Percentiles rank a stretch among this genome's conserved stretches.
Conservation (phyloP, 768 basidiomycete species). For the Collybiopsis luxurians region DNA sequence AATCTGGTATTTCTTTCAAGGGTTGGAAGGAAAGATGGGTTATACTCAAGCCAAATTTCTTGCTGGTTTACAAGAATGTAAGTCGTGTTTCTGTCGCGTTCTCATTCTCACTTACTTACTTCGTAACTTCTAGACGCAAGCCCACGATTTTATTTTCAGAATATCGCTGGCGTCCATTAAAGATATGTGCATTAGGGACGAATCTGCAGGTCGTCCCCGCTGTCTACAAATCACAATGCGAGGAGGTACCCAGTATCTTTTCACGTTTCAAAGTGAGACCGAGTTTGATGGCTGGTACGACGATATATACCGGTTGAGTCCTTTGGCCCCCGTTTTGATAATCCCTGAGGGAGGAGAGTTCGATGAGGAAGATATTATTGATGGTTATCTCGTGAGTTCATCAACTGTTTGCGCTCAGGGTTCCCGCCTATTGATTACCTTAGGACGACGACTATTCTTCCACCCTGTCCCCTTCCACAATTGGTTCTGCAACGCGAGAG, state of each 20-base stretch:
- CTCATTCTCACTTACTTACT: neutral
- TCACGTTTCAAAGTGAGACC: neutral
- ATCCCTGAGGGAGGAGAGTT: neutral
- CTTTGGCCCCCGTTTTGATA: constrained; percentile 1
- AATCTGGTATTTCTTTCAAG: constrained; percentile 16
- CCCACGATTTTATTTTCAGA: neutral
- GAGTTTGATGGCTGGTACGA: constrained; percentile 1
- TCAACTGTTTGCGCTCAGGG: neutral
- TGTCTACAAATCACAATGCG: neutral
- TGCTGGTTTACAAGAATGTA: constrained; percentile 14
- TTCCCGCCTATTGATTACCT: neutral
- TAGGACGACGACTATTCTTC: neutral
- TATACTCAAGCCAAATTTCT: constrained; percentile 13
- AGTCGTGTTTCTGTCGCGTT: neutral
- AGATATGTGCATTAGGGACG: neutral
- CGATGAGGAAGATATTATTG: neutral
- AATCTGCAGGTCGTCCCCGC: neutral
- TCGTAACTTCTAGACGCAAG: neutral
- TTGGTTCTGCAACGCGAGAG: too few species aligned
- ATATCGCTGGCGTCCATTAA: neutral
- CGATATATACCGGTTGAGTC: neutral
- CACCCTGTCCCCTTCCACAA: too few species aligned
- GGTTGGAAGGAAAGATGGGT: constrained; percentile 17
- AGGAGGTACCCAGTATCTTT: neutral
- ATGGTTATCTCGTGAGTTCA: neutral